A percentile compares a stretch with the other conserved stretches of the same genome.
Evolutionary conservation across 2,329 filamentous ascomycete species (phyloP).

Genomic region (Phyllosticta citriasiana): DNA sequence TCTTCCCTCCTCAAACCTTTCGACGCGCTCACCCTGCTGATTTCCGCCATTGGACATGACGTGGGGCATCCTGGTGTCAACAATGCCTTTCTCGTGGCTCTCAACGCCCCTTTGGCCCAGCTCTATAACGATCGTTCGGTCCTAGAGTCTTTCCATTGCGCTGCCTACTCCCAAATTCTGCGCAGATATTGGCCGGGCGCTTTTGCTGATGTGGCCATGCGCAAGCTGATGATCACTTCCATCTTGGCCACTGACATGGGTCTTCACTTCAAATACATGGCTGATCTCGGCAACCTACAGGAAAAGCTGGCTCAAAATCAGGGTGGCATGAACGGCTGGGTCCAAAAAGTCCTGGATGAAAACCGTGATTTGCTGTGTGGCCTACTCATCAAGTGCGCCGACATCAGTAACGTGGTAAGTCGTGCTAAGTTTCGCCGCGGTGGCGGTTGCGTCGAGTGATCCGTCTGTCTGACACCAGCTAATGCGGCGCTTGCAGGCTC

Average conservation of each 20-base stretch:
- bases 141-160: slow-evolving; percentile 93
- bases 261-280: slow-evolving; percentile 94
- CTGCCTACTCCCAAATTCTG: slow-evolving; percentile 91
- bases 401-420: slow-evolving; percentile 95
- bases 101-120: slow-evolving; percentile 87
- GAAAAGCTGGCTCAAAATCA: slow-evolving; percentile 61
- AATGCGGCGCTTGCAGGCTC: slow-evolving; percentile 48
- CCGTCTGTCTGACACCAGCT: slow-evolving; percentile 6
- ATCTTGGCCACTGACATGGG: slow-evolving; percentile 98
- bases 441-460: background rate
- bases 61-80: slow-evolving; percentile 97
- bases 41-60: slow-evolving; percentile 96
- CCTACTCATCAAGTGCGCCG: slow-evolving; percentile 91
- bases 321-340: slow-evolving; percentile 60
- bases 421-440: background rate
- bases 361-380: slow-evolving; percentile 77
- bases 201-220: slow-evolving; percentile 69
- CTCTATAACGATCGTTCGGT: slow-evolving; percentile 96
- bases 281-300: slow-evolving; percentile 70
- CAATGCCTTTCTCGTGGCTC: slow-evolving; percentile 85
- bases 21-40: slow-evolving; percentile 77
- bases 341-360: slow-evolving; percentile 62
- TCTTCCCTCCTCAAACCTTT: slow-evolving; percentile 71
- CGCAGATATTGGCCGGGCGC: slow-evolving; percentile 82
- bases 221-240: slow-evolving; percentile 90